Conservation (phyloP, 2,329 filamentous ascomycete species). For the Aureobasidium melanogenum region DNA sequence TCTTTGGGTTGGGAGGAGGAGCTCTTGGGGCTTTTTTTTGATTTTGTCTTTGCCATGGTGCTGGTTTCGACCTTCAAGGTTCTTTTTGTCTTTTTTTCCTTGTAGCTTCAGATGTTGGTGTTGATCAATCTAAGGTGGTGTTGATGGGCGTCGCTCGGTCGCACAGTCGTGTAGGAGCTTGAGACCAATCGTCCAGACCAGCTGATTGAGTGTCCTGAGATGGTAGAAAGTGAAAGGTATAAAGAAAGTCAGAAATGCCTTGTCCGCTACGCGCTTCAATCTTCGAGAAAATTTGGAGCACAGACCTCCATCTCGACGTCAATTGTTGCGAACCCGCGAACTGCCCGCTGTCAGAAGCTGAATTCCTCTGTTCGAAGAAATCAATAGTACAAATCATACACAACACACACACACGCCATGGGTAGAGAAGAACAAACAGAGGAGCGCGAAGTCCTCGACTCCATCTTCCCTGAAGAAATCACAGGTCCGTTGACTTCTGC, state of each 20-base stretch:
- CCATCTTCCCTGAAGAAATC: conserved; percentile 97
- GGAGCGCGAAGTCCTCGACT: conserved; percentile 94
- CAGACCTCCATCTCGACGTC: background rate
- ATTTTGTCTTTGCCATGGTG: conserved; percentile 46
- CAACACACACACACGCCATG: conserved; percentile 26
- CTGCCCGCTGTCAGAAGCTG: background rate
- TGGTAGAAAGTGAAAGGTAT: background rate
- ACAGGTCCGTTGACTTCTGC: conserved; percentile 50
- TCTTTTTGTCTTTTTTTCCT: background rate
- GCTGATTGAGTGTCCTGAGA: background rate
- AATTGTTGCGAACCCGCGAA: background rate
- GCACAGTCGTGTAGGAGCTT: background rate
- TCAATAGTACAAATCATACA: background rate
- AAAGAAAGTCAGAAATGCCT: background rate
- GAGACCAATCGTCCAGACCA: background rate
- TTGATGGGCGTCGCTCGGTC: background rate
- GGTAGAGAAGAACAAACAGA: conserved; percentile 78
- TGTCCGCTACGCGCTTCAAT: conserved; percentile 1
- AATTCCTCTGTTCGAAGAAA: background rate
- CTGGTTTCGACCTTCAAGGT: no score
- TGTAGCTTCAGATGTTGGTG: background rate
- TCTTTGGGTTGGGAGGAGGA: conserved; percentile 30
- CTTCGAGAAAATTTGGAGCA: background rate
- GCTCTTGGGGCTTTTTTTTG: conserved; percentile 30
- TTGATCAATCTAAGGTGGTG: background rate